Percentiles rank a stretch among this genome's conserved stretches.
phyloP scores from a whole-genome alignment of 495 filamentous ascomycete species.

The Alectoria sarmentosa region DNA sequence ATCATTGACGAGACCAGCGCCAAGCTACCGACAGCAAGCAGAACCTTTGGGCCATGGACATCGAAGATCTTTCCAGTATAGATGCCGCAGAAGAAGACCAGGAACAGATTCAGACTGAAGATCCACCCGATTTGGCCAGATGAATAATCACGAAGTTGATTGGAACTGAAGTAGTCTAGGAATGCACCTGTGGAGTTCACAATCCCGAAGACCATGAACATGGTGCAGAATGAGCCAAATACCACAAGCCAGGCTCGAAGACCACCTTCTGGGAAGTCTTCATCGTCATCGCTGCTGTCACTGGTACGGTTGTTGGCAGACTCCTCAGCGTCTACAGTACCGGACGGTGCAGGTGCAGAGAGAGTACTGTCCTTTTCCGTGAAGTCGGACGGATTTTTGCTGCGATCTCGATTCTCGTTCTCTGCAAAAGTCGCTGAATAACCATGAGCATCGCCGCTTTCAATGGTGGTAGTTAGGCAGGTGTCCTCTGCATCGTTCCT shows the following conservation, averaged over 20 bases:
- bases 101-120: conserved; percentile 38
- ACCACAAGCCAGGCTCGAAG: conserved; percentile 31
- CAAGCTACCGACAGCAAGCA: conserved; percentile 23
- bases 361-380: too few relatives aligned
- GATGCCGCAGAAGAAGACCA: conserved; percentile 10
- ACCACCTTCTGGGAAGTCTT: conserved; percentile 29
- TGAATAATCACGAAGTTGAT: conserved; percentile 39
- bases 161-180: conserved; percentile 46
- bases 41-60: conserved; percentile 30
- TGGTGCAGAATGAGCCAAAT: conserved; percentile 26
- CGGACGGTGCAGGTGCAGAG: too few relatives aligned
- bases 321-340: too few relatives aligned
- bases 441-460: too few relatives aligned
- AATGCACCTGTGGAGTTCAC: conserved; percentile 58
- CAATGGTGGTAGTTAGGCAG: too few relatives aligned
- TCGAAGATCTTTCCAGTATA: conserved; percentile 33
- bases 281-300: too few relatives aligned
- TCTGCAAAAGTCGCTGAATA: too few relatives aligned
- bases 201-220: conserved; percentile 43
- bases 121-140: conserved; percentile 53
- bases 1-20: conserved; percentile 24
- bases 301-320: too few relatives aligned
- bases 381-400: too few relatives aligned
- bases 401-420: too few relatives aligned
- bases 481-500: too few relatives aligned